Evolutionary conservation across 352 stramenopile species (phyloP).

Genomic region (Phytophthora tentaculata): DNA sequence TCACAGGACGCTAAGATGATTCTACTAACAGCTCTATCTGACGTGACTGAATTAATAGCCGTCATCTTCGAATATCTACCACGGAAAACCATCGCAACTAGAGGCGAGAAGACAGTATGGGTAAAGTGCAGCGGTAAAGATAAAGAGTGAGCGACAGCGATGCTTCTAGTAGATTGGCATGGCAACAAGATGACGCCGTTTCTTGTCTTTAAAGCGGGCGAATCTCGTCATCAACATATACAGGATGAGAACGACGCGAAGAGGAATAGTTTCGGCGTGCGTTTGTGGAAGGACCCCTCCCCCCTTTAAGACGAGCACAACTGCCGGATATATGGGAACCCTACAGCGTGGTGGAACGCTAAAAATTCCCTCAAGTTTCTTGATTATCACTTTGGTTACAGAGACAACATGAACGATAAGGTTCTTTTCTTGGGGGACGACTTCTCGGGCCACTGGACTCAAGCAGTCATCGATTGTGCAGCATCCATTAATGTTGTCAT

Average conservation of each 20-base stretch:
- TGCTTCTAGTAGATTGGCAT: conserved; percentile 11
- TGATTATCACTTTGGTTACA: no score
- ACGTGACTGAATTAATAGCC: no score
- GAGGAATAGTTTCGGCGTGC: conserved; percentile 4
- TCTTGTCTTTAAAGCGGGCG: no score
- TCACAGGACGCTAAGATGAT: no score
- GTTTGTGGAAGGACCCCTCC: conserved; percentile 15
- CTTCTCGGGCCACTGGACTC: no score
- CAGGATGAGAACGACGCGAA: no score
- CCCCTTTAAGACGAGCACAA: not conserved
- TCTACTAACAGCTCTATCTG: no score
- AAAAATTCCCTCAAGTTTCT: conserved; percentile 3
- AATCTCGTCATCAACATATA: no score
- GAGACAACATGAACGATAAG: no score
- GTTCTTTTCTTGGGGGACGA: no score
- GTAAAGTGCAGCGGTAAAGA: conserved; percentile 16
- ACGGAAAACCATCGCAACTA: conserved; percentile 1
- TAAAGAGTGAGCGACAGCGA: conserved; percentile 15
- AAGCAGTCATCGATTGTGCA: not conserved
- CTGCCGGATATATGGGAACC: conserved; percentile 4
- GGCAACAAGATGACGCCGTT: conserved; percentile 1
- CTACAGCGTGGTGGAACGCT: conserved; percentile 2
- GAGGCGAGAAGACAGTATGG: conserved; percentile 28
- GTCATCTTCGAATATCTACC: conserved; percentile 23
- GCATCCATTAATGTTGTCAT: conserved; percentile 1